Percentiles rank a stretch among this genome's conserved stretches.
These are phyloP conservation scores for Phytophthora ramorum DNA, from an alignment of 352 stramenopile genomes.

Conservation along the genomic window DNA sequence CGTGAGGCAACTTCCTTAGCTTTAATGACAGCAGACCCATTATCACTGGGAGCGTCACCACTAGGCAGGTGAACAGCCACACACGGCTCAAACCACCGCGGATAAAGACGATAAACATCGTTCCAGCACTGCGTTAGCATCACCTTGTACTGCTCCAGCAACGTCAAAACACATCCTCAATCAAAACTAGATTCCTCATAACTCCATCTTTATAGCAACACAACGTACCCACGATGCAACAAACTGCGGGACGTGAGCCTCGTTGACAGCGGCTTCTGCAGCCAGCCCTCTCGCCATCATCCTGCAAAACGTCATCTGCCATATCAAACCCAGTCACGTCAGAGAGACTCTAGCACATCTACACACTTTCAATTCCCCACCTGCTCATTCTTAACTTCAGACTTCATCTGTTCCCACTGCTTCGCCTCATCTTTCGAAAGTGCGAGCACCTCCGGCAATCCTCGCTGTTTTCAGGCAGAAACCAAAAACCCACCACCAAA, in stretches of 20 bases:
- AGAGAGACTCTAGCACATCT: neutral
- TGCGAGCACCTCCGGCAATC: constrained; percentile 64
- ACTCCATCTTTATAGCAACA: neutral
- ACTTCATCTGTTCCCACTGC: constrained; percentile 49
- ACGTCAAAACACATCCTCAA: neutral
- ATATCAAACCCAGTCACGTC: neutral
- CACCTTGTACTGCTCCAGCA: constrained; percentile 41
- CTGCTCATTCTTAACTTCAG: constrained; percentile 48
- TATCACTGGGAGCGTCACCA: neutral
- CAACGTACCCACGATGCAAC: constrained; percentile 39
- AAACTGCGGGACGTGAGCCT: constrained; percentile 26
- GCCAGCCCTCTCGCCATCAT: constrained; percentile 28
- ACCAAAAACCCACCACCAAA: constrained; percentile 2
- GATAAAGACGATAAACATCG: constrained; percentile 71
- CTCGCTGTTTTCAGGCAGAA: constrained; percentile 38
- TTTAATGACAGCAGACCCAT: constrained; percentile 4
- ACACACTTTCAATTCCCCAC: constrained; percentile 3
- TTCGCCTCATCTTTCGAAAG: constrained; percentile 49
- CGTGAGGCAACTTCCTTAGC: constrained; percentile 60
- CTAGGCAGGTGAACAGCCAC: constrained; percentile 38
- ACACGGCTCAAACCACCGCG: constrained; percentile 63
- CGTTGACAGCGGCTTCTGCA: constrained; percentile 20
- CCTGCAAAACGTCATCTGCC: constrained; percentile 22
- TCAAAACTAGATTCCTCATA: neutral
- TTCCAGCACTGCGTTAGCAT: constrained; percentile 58